Conservation (phyloP, 805 yeast genomes). For the Yamadazyma kitorensis region DNA sequence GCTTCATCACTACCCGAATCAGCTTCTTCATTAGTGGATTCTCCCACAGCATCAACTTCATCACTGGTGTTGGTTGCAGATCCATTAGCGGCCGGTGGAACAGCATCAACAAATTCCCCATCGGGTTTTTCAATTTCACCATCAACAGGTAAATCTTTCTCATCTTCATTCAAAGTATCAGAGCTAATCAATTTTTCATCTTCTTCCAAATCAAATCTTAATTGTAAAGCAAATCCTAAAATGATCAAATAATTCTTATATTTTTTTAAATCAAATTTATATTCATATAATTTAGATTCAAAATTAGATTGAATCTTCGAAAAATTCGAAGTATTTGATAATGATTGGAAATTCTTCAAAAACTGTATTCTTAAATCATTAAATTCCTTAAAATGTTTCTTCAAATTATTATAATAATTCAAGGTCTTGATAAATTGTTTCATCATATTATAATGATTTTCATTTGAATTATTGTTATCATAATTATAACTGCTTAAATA, state of each 20-base stretch:
- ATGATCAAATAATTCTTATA: constrained; percentile 45
- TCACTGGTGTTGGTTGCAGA: neutral
- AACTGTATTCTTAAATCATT: constrained; percentile 27
- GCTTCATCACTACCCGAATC: constrained; percentile 1
- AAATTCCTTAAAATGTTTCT: constrained; percentile 32
- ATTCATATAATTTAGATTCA: constrained; percentile 39
- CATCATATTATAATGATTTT: constrained; percentile 39
- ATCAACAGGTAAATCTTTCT: neutral
- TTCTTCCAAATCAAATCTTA: constrained; percentile 42
- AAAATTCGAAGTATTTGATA: constrained; percentile 31
- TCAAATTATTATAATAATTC: constrained; percentile 40
- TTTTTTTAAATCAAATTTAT: constrained; percentile 43
- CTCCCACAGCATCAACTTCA: constrained; percentile 1
- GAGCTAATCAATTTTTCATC: constrained; percentile 19
- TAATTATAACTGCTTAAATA: constrained; percentile 34
- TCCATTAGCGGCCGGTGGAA: neutral
- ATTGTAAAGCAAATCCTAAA: constrained; percentile 46
- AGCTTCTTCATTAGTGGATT: constrained; percentile 3
- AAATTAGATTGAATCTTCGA: constrained; percentile 36
- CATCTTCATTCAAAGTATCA: constrained; percentile 9
- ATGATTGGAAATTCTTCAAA: constrained; percentile 25
- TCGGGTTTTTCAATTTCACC: constrained; percentile 1
- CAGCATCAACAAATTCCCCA: constrained; percentile 1
- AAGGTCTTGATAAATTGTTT: constrained; percentile 42
- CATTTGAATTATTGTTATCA: constrained; percentile 18